Evolutionary conservation across 1,139 yeast genomes (phyloP).

Genomic region (Yamadazyma sp.): DNA sequence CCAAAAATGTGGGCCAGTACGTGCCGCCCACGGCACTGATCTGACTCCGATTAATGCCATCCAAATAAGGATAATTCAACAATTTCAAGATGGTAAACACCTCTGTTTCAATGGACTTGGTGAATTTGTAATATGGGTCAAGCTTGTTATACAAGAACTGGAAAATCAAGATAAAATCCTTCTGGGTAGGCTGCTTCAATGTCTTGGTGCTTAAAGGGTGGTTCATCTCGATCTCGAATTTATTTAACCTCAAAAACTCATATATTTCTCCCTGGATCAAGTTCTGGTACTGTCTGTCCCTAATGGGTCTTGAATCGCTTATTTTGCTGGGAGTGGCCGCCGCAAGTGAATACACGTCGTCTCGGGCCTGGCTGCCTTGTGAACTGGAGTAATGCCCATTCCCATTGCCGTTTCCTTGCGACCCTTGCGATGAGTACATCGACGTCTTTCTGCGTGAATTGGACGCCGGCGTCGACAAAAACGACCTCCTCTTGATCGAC

Average conservation of each 20-base stretch:
- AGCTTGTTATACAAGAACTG: slow-evolving; percentile 74
- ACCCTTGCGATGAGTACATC: slow-evolving; percentile 7
- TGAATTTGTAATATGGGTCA: slow-evolving; percentile 78
- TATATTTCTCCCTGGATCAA: slow-evolving; percentile 65
- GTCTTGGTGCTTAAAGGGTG: slow-evolving; percentile 68
- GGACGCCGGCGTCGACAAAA: slow-evolving; percentile 39
- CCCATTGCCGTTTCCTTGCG: slow-evolving; percentile 8
- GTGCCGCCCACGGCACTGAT: slow-evolving; percentile 91
- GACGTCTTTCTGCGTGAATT: slow-evolving; percentile 32
- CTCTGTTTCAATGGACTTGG: slow-evolving; percentile 71
- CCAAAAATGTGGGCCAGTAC: slow-evolving; percentile 83
- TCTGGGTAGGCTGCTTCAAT: slow-evolving; percentile 79
- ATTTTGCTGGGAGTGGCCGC: slow-evolving; percentile 1
- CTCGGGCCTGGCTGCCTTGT: background rate
- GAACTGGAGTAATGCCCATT: background rate
- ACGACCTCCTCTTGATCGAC: slow-evolving; percentile 30
- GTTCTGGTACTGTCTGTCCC: slow-evolving; percentile 69
- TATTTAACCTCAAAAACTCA: slow-evolving; percentile 60
- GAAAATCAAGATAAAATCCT: slow-evolving; percentile 76
- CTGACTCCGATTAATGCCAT: slow-evolving; percentile 76
- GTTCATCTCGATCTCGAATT: slow-evolving; percentile 73
- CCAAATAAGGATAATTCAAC: slow-evolving; percentile 78
- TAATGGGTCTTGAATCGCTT: slow-evolving; percentile 52
- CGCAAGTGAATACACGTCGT: slow-evolving; percentile 8
- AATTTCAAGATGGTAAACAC: slow-evolving; percentile 65